Conservation (phyloP, 805 yeast species). For the Zygotorulaspora danielsina region DNA sequence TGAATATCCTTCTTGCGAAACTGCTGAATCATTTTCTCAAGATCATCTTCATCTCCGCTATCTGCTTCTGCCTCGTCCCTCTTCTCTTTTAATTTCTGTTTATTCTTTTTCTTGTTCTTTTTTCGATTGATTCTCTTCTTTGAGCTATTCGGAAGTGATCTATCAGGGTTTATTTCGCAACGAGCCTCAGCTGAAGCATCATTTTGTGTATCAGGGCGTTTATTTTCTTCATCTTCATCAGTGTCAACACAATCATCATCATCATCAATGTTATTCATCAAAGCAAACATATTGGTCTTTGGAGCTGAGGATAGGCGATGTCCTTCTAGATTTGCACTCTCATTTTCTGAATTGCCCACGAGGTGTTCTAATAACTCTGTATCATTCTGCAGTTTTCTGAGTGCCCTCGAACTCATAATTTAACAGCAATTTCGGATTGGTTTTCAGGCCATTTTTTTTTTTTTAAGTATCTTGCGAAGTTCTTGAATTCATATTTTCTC, state of each 20-base stretch:
- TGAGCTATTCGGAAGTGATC: conserved; percentile 21
- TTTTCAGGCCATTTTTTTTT: conserved; percentile 3
- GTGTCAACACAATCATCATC: conserved; percentile 13
- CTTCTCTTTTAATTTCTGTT: conserved; percentile 9
- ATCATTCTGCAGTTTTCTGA: conserved; percentile 36
- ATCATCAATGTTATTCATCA: conserved; percentile 25
- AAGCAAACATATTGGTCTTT: conserved; percentile 27
- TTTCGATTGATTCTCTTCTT: conserved; percentile 30
- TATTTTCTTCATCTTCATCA: conserved; percentile 8
- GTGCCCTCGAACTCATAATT: conserved; percentile 36
- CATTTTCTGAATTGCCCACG: conserved; percentile 10
- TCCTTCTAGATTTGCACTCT: conserved; percentile 4
- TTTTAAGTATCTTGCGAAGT: not conserved
- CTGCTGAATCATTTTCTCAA: conserved; percentile 52
- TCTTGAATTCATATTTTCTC: not conserved
- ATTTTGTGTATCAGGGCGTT: conserved; percentile 3
- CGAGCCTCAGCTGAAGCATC: no score
- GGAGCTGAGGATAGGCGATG: conserved; percentile 2
- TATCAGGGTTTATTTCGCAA: conserved; percentile 7
- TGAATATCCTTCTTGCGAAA: conserved; percentile 31
- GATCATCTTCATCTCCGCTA: conserved; percentile 49
- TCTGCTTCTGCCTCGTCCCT: conserved; percentile 18
- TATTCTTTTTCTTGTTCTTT: conserved; percentile 26
- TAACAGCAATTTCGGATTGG: conserved; percentile 1
- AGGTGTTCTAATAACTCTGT: conserved; percentile 27